Conservation (phyloP, 768 basidiomycete species). For the Scleroderma bovista region DNA sequence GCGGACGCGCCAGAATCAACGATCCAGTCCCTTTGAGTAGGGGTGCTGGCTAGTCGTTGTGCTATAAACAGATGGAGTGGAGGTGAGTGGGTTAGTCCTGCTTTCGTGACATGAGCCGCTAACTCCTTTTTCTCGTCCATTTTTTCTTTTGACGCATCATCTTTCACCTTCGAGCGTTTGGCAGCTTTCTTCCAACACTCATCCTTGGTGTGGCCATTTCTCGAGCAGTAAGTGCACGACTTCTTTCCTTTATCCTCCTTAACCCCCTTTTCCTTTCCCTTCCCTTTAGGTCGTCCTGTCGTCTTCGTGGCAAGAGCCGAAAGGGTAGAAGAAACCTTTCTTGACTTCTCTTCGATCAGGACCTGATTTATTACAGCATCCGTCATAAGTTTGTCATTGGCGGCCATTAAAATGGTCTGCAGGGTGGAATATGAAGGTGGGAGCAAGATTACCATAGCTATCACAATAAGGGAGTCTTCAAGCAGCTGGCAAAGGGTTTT, state of each 20-base stretch:
- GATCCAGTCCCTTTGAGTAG: no score
- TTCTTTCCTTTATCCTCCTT: not conserved
- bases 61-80: no score
- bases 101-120: no score
- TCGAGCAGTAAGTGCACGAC: not conserved
- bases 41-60: no score
- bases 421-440: slow-evolving; percentile 16
- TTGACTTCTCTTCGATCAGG: not conserved
- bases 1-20: no score
- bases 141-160: no score
- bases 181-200: no score
- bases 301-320: not conserved
- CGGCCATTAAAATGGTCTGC: slow-evolving; percentile 15
- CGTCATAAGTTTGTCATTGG: not conserved
- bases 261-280: not conserved
- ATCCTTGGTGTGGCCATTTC: not conserved
- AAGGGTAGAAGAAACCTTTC: not conserved
- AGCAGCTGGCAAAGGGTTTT: slow-evolving; percentile 10
- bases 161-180: no score
- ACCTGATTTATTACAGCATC: not conserved
- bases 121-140: no score
- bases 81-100: no score
- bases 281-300: not conserved
- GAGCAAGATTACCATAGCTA: slow-evolving; percentile 16
- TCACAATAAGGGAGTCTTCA: slow-evolving; percentile 15